Evolutionary conservation across 345 rosid species (phyloP), one percentile per base, ranked within the genome.

Genomic region (Brassica juncea): DNA sequence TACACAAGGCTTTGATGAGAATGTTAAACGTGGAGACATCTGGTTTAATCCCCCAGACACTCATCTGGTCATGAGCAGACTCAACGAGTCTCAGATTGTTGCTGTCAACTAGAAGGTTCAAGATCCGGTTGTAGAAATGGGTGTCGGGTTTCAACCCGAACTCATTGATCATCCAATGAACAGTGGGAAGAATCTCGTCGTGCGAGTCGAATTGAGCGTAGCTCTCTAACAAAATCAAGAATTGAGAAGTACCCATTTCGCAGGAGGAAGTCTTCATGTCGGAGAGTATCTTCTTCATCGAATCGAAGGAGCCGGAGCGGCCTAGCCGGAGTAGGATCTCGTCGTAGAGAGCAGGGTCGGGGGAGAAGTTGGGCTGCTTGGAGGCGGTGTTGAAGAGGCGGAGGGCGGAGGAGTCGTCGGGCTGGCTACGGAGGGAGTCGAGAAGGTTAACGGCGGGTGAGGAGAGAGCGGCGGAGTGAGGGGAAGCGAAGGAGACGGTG

Each of bases 1-100:
- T 92, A 81, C 98, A 92, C 72, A 91, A 81, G 66, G 98, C 98
- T 81, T 91, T 92, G 28, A 94, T 89, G 77, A 94, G 70, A 59
- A 91, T 84, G 67, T 92, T 94, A 81, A 91, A 92, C 5, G 99
- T 94, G 0, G 92, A 89, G 35, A 92, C 91, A 67, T 94, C 95
- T 2, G 97, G 97, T 68, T 82, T 81, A 75, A 91, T 82, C 42
- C 87, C 91, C 71, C 92, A 86, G 27, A 66, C 71, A 68, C 79
- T 82, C 95, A 92, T 91, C 34, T 79, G 77, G 52, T 80, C 62
- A 65, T 94, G 97, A 31, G 88, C 91, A 73, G 66, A 73, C 77
- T 94, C 99, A 0, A 94, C 90, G 23, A 92, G 80, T 67, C 89
- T 94, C 12, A 92, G 78, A 84, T 86, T 91, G 66, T 85, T 86